Evolutionary conservation across 257 asterid genomes (phyloP), one percentile per base, ranked within the genome.

Genomic region (Capsicum pubescens): DNA sequence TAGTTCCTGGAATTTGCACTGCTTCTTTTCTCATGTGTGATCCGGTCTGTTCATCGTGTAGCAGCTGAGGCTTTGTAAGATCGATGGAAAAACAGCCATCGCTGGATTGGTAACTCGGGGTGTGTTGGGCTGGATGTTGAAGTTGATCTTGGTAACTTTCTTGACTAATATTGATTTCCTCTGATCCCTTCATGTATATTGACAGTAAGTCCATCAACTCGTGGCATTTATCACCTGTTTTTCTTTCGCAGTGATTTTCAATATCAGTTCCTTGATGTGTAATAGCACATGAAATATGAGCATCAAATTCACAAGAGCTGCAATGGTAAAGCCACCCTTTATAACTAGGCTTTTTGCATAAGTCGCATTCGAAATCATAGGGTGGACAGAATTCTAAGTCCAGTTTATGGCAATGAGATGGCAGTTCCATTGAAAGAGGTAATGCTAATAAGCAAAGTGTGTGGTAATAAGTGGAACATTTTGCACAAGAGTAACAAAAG

Each of bases 71-170:
- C 26, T 87, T 88, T 57, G 91, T 80, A 68, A 91, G 84, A 57
- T 92, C 95, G 9, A 92, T 91, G 1, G 96, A 93, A 71, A 92
- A 92, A 59, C 89, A 91, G 0, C 91, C 89, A 70, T 91, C 94
- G 19, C 94, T 93, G 36, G 86, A 90, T 56, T 92, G 91, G 36
- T 80, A 83, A n/a, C 91, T 84, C 9, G 92, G 89, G 21, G 21
- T 86, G 9, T 67, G 70, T 74, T 88, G 90, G 77, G 85, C 88
- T 52, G 14, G 35, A 48, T 72, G 36, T 35, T 67, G 85, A 48
- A 74, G 76, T 57, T 67, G 82, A 70, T 61, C 82, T 5, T 70
- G 83, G 80, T 76, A 86, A 52, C 61, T 50, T 82, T 48, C 80
- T 54, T 63, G 66, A 57, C 48, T 81, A 3, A 82, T 57, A 12